Conservation (phyloP, 2,329 filamentous ascomycete species). For the Scytalidium lignicola region DNA sequence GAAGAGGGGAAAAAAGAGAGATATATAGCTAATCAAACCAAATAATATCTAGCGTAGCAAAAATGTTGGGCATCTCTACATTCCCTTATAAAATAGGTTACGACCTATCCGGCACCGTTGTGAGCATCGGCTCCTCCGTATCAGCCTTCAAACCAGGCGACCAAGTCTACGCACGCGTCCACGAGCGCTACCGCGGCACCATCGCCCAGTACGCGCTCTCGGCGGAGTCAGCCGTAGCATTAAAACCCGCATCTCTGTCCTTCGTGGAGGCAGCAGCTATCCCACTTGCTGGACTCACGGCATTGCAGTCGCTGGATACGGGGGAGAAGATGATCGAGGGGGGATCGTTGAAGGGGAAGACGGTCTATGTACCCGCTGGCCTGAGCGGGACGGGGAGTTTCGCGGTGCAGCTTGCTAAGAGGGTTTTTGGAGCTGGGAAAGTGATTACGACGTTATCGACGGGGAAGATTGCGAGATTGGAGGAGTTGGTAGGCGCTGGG, state of each 20-base stretch:
- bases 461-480: conserved; percentile 32
- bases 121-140: conserved; percentile 29
- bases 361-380: conserved; percentile 32
- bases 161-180: conserved; percentile 32
- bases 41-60: conserved; percentile 1
- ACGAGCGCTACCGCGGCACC: conserved; percentile 27
- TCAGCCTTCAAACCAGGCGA: conserved; percentile 33
- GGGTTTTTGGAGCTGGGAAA: conserved; percentile 37
- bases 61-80: conserved; percentile 14
- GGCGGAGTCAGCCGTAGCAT: neutral
- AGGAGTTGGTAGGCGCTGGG: conserved; percentile 32
- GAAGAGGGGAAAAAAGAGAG: no score
- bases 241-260: conserved; percentile 32
- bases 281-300: conserved; percentile 33
- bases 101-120: conserved; percentile 35
- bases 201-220: conserved; percentile 22
- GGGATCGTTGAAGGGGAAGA: conserved; percentile 31
- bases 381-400: conserved; percentile 33
- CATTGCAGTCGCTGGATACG: conserved; percentile 26
- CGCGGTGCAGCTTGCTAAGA: conserved; percentile 39
- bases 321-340: conserved; percentile 3
- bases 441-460: conserved; percentile 42
- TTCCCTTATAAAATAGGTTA: conserved; percentile 40
- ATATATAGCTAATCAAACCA: neutral
- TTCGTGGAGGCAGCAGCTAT: conserved; percentile 35